Percentiles rank a stretch among this genome's conserved stretches.
These are phyloP conservation scores for Mortierella sp. DNA, from an alignment of 371 early-diverging fungal species.

Conservation along the genomic window DNA sequence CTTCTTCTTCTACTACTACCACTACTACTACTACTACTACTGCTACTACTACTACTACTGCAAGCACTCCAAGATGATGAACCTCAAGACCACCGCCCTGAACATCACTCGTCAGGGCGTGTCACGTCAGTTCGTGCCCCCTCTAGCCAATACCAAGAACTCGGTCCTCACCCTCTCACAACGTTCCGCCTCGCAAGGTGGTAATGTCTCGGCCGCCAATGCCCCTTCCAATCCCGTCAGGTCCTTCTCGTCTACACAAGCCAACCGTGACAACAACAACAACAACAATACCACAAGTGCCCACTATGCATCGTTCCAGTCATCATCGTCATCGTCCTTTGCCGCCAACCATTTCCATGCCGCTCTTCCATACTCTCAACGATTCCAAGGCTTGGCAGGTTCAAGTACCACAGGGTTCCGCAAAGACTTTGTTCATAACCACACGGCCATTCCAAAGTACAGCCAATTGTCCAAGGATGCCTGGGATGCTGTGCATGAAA, in stretches of 20 bases:
- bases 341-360: conserved; percentile 3
- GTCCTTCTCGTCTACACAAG: conserved; percentile 47
- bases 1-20: too few relatives aligned
- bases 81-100: conserved; percentile 47
- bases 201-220: conserved; percentile 25
- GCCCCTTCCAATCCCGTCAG: conserved; percentile 45
- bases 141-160: conserved; percentile 36
- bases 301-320: conserved; percentile 19
- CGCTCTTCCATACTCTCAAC: conserved; percentile 1
- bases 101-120: conserved; percentile 49
- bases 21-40: not conserved
- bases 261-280: conserved; percentile 41
- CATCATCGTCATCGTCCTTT: not conserved
- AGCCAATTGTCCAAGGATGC: conserved; percentile 32
- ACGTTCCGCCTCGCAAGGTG: conserved; percentile 36
- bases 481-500: conserved; percentile 41
- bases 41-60: not conserved
- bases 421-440: conserved; percentile 5
- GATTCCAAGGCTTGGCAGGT: conserved; percentile 22
- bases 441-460: conserved; percentile 11
- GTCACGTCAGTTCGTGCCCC: conserved; percentile 46
- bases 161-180: conserved; percentile 44
- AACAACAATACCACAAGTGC: conserved; percentile 10
- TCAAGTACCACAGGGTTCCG: conserved; percentile 14
- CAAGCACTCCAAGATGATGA: conserved; percentile 28